Percentiles rank a stretch among this genome's conserved stretches.
Conservation (phyloP, 805 yeast species). For the Ogataea methanolica region DNA sequence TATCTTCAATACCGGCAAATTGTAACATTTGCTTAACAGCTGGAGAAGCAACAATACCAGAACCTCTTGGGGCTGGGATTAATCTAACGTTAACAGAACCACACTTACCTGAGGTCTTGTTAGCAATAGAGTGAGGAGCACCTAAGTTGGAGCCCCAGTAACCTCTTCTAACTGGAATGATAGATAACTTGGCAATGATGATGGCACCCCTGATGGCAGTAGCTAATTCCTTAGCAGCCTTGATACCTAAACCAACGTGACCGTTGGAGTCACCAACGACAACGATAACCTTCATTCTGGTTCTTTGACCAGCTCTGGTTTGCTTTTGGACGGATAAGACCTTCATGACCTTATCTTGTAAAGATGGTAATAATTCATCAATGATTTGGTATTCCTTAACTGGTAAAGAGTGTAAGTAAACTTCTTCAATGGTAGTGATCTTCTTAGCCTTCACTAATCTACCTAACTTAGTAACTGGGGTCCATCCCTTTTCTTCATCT, state of each 20-base stretch:
- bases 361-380: conserved; percentile 91
- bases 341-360: conserved; percentile 99
- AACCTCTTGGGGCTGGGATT: conserved; percentile 99
- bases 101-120: conserved; percentile 99
- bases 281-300: conserved; percentile 99
- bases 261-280: conserved; percentile 99
- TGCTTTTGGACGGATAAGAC: conserved; percentile 99
- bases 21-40: conserved; percentile 98
- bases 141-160: conserved; percentile 99
- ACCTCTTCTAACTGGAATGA: conserved; percentile 99
- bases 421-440: conserved; percentile 93
- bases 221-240: conserved; percentile 99
- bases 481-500: conserved; percentile 98
- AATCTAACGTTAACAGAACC: conserved; percentile 99
- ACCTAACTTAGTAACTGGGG: conserved; percentile 99
- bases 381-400: conserved; percentile 99
- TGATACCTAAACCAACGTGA: conserved; percentile 99
- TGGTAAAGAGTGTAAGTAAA: conserved; percentile 98
- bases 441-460: conserved; percentile 99
- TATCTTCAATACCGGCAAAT: conserved; percentile 99
- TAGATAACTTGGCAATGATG: conserved; percentile 96
- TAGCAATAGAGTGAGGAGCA: conserved; percentile 97
- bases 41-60: conserved; percentile 99
- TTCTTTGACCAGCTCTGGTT: conserved; percentile 99
- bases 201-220: conserved; percentile 99